phyloP scores from a whole-genome alignment of 768 basidiomycete species.

The Cyclocybe cylindracea region DNA sequence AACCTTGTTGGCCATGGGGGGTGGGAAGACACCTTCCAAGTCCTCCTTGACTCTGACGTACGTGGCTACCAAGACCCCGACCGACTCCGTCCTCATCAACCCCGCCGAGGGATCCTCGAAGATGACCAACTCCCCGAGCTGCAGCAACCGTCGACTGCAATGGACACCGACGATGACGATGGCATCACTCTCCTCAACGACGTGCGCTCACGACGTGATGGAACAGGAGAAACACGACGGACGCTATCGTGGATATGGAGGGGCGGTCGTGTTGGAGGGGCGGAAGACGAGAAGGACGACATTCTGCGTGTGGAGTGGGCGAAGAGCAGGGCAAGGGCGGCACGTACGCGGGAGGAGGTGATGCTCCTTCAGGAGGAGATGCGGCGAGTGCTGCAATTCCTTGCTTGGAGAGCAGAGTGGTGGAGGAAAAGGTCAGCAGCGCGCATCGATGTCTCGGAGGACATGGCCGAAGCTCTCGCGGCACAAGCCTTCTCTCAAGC shows the following conservation, averaged over 20 bases:
- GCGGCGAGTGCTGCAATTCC: not conserved
- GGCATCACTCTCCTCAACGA: not conserved
- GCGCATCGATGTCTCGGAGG: too few relatives aligned
- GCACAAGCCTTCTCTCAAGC: too few relatives aligned
- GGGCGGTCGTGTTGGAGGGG: not conserved
- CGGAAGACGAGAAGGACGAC: not conserved
- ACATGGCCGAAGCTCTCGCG: too few relatives aligned
- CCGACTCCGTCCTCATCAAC: not conserved
- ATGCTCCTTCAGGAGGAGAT: slow-evolving; percentile 1
- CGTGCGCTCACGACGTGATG: not conserved
- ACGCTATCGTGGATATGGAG: slow-evolving; percentile 13
- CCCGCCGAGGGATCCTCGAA: not conserved
- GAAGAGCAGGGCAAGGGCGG: not conserved
- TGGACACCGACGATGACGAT: not conserved
- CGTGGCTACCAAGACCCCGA: slow-evolving; percentile 11
- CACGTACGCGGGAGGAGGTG: not conserved
- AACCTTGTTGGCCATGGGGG: not conserved
- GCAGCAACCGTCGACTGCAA: too few relatives aligned
- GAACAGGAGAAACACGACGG: too few relatives aligned
- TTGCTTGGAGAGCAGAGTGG: not conserved
- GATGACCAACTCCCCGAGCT: not conserved
- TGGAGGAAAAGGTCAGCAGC: too few relatives aligned
- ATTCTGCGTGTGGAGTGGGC: slow-evolving; percentile 1
- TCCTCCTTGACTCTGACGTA: slow-evolving; percentile 10
- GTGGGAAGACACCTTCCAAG: slow-evolving; percentile 5